Evolutionary conservation across 2,329 filamentous ascomycete species (phyloP), one percentile per base, ranked within the genome.

Genomic region (Pseudocercospora ulei): DNA sequence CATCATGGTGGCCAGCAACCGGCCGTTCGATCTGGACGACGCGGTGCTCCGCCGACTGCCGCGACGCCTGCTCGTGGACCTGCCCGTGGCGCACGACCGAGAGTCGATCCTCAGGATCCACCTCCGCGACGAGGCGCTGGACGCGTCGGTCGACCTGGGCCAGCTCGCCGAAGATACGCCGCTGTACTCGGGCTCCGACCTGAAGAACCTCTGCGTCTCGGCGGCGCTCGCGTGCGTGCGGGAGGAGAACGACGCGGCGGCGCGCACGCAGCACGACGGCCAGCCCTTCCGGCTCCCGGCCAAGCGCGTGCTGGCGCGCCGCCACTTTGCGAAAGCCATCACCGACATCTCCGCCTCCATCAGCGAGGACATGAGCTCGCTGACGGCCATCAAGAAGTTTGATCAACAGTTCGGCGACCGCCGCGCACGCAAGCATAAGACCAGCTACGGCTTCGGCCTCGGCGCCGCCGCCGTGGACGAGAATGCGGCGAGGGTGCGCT

Each of bases 1-100:
- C 60, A 88, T 98, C 61, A 95, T 98, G 86, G 86, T 96, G 0
- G 88, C 90, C 17, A 96, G 87, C 5, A 96, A 98, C 61, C 73
- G 88, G 6, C 90, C 90, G 0, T 95, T 93, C 55, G 90, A 96
- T 56, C 74, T 98, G 1, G 90, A 98, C 54, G 83, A 90, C 52
- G 83, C 83, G 6, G 81, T 90, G 6, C 70, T 90, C 29, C 72
- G 83, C n/a, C 72, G 82, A 7, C 65, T 87, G 13, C 82, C 82
- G 1, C 69, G 82, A 38, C 73, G 80, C 26, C 66, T 88, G 22
- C 69, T 87, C 0, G 73, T 87, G 25, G 82, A 87, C 55, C 65
- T 87, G 4, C 82, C 82, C 0, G 68, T 77, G 1, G 69, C 77
- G 48, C 62, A 66, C 3, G 81, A 84, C 59, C 69, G 80, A 16